phyloP scores from a whole-genome alignment of 2,329 filamentous ascomycete genomes.

The Aspergillus sp. region DNA sequence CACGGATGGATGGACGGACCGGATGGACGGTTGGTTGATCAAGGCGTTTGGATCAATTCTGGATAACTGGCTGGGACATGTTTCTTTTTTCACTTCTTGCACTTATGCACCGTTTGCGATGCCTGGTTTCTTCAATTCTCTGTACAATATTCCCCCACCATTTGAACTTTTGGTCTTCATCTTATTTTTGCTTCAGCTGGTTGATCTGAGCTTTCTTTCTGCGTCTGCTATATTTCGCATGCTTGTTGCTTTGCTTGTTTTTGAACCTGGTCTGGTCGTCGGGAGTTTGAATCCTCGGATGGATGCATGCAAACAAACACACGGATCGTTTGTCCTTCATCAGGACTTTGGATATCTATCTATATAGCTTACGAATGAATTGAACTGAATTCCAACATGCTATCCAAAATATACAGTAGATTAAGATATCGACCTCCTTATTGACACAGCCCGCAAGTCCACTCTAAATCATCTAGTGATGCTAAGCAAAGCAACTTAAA shows the following conservation, averaged over 20 bases:
- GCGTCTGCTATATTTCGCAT: not conserved
- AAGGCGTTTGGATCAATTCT: not conserved
- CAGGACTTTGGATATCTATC: not conserved
- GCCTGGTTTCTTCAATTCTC: not conserved
- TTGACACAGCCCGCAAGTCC: too few relatives aligned
- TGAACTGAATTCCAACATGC: not conserved
- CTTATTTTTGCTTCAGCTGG: not conserved
- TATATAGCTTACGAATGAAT: not conserved
- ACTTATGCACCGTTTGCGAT: not conserved
- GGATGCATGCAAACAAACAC: not conserved
- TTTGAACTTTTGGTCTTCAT: not conserved
- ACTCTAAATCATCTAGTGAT: too few relatives aligned
- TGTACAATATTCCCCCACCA: constrained; percentile 8
- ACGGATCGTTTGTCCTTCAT: not conserved
- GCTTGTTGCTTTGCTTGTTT: constrained; percentile 2
- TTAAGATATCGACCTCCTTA: too few relatives aligned
- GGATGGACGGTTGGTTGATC: not conserved
- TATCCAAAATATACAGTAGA: not conserved
- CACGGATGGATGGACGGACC: not conserved
- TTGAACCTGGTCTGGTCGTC: not conserved
- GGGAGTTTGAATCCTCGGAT: not conserved
- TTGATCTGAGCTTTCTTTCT: constrained; percentile 1
- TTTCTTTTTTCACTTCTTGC: not conserved
- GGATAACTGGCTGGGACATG: not conserved
- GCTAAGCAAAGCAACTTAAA: too few relatives aligned